Evolutionary conservation across 768 basidiomycete species (phyloP).

Genomic region (Cytidiella melzeri): DNA sequence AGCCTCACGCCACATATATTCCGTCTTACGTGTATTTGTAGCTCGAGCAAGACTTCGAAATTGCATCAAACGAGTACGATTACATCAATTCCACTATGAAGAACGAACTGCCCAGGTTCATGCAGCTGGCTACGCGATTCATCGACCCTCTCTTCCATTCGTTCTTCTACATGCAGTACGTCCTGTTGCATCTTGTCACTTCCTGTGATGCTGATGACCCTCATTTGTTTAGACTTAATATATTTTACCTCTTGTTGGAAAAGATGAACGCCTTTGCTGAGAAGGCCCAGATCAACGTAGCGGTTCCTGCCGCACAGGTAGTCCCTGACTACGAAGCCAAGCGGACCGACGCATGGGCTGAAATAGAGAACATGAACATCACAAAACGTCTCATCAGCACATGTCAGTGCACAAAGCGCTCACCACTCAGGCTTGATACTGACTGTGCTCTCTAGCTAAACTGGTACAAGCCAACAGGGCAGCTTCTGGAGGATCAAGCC

Average conservation of each 20-base stretch:
- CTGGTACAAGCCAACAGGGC: slow-evolving; percentile 49
- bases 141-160: slow-evolving; percentile 98
- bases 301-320: slow-evolving; percentile 62
- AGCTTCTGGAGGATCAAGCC: slow-evolving; percentile 12
- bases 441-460: slow-evolving; percentile 40
- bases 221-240: slow-evolving; percentile 62
- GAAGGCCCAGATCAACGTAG: slow-evolving; percentile 61
- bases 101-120: slow-evolving; percentile 89
- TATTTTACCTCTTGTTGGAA: slow-evolving; percentile 91
- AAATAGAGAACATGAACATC: slow-evolving; percentile 75
- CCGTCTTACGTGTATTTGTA: slow-evolving; percentile 25
- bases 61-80: slow-evolving; percentile 89
- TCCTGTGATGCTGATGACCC: neutral
- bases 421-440: neutral
- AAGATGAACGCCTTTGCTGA: slow-evolving; percentile 85
- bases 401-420: slow-evolving; percentile 44
- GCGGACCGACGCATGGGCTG: slow-evolving; percentile 76
- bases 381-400: slow-evolving; percentile 81
- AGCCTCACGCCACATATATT: slow-evolving; percentile 11
- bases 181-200: slow-evolving; percentile 15
- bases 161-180: slow-evolving; percentile 99
- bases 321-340: slow-evolving; percentile 70
- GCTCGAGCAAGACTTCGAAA: slow-evolving; percentile 95
- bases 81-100: slow-evolving; percentile 89
- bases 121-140: slow-evolving; percentile 80